Evolutionary conservation across 306 rosid genomes (phyloP).

Genomic region (cucumber (Cucumis sativus)): DNA sequence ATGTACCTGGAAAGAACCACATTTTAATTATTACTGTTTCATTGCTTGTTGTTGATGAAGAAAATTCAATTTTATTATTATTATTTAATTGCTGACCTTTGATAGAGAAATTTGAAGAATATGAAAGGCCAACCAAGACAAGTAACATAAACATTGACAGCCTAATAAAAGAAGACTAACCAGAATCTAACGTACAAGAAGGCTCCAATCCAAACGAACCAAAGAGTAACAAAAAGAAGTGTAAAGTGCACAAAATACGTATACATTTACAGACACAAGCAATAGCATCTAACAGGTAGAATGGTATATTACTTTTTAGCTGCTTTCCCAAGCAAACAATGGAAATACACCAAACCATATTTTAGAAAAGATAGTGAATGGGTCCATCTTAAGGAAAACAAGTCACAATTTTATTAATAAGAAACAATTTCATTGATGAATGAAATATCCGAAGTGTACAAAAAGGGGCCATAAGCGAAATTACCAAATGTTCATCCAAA

Average conservation of each 20-base stretch:
- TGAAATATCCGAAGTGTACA: no score
- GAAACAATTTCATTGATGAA: no score
- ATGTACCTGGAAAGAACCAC: constrained; percentile 51
- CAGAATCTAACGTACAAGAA: neutral
- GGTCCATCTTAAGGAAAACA: neutral
- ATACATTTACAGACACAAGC: neutral
- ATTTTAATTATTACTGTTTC: no score
- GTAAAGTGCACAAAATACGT: neutral
- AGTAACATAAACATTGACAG: neutral
- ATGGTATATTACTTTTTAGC: neutral
- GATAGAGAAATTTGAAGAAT: neutral
- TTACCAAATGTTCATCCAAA: no score
- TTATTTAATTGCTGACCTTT: neutral
- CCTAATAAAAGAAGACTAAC: neutral
- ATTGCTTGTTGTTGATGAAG: no score
- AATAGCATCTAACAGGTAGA: neutral
- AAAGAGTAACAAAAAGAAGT: neutral
- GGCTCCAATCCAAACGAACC: neutral
- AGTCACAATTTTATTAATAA: neutral
- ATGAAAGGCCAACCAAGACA: neutral
- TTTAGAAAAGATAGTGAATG: neutral
- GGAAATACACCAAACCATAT: neutral
- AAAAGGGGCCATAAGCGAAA: no score
- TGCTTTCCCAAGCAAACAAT: neutral
- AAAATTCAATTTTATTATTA: no score